Evolutionary conservation across 306 rosid genomes (phyloP), one percentile per base, ranked within the genome.

Genomic region (Pachyrhizus erosus): DNA sequence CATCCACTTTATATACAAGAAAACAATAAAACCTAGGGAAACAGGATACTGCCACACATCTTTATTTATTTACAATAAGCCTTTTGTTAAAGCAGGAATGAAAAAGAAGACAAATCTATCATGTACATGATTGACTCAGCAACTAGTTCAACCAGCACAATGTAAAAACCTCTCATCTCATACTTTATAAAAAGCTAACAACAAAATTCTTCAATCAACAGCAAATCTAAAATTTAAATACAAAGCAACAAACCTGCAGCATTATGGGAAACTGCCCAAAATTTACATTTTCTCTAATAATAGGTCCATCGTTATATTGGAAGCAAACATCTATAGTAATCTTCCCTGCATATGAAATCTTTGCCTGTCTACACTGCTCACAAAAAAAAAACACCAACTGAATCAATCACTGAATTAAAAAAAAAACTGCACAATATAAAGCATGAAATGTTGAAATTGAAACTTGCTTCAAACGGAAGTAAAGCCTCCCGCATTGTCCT

Each of bases 351-450:
- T 96, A 96, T 1, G 99, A 87, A 77, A 76, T 82, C 72, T 87
- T 90, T 26, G 94, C 94, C 77, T 93, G 99, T 70, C 99, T 89
- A 82, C 98, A 96, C 98, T 95, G 91, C 81, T 81, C 45, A 15
- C 21, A 40, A 26, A 46, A 71, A 62, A 77, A 80, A 33, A 9
- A 7, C 49, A 52, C 15, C 73, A 67, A 51, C 33, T 29, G 26
- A 76, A 68, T 66, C 79, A 83, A 78, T 31, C 70, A 86, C 20
- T 7, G 27, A 75, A 77, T 3, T 46, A 43, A 40, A 46, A 72
- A 4, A 3, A 15, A 0, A 13, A 57, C 64, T 21, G 55, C 7
- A 73, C 12, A 64, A 33, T 18, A 31, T 0, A 34, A 66, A 66
- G 73, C 26, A 40, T 18, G 5, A 52, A 62, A 81, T 20, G 8